Base-by-base conservation (phyloP, 345 rosid species). In the Salix purpurea region DNA sequence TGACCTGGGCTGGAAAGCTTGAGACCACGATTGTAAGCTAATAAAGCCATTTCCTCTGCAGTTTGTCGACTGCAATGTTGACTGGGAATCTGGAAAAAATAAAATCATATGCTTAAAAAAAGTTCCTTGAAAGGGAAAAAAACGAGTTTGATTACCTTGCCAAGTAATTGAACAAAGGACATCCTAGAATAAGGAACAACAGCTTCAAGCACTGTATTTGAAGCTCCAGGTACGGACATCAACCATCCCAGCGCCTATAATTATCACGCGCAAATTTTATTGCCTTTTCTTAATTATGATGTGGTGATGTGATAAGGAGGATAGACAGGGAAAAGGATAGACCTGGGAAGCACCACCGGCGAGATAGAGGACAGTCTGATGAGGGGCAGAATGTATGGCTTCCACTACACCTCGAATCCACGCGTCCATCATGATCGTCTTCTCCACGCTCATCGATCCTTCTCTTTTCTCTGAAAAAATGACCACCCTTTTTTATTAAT, bases 291-390 rank as follows among this genome's bases (percentile, higher is more conserved):
- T 61, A 18, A 24, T 5, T 67, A 14, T 6, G 50, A 5, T 42
- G 8, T 5, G 6, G 12, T 71, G 44, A 60, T 58, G 23, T 36
- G 46, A 34, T 42, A 15, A 61, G 16, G 64, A 13, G 50, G 5
- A 13, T 12, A 13, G 50, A 13, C 44, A 40, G 13, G 44, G 24
- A 34, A 37, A 34, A 50, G 81, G 58, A 52, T 71, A 69, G 50
- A 91, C 98, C 93, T 90, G 86, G 82, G 98, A 90, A 24, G 96
- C 94, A 66, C 98, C 99, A 76, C 98, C 98, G 84, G 92, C 64
- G 79, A 96, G 84, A 80, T 91, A 90, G 37, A 93, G 80, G 75
- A 93, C 96, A 74, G 89, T 91, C 78, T 90, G 96, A 24, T 89
- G 78, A 36, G 95, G 88, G 7, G 87, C 80, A 39, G 91, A 85